Evolutionary conservation across 2,329 filamentous ascomycete genomes (phyloP).

Genomic region (Ceratocystis diversiconidia): DNA sequence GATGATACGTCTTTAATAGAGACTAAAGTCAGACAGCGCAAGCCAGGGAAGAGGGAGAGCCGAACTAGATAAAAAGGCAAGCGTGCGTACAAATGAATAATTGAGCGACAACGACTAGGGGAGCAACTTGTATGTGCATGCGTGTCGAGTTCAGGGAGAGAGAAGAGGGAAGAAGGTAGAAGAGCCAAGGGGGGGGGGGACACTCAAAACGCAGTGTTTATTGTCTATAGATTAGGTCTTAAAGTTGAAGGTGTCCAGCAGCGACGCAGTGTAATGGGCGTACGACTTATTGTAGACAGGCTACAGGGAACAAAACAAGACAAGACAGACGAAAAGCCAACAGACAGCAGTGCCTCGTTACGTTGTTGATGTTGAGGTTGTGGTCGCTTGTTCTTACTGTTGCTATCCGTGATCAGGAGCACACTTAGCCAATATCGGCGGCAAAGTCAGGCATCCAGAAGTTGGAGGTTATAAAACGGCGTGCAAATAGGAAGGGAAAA

Average conservation of each 20-base stretch:
- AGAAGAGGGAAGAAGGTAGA: not conserved
- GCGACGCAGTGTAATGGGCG: too few relatives aligned
- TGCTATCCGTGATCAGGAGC: not conserved
- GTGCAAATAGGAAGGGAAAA: not conserved
- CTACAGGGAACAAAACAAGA: not conserved
- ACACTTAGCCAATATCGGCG: not conserved
- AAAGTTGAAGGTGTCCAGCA: too few relatives aligned
- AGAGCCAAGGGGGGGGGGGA: not conserved
- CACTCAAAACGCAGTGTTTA: too few relatives aligned
- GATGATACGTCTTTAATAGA: constrained; percentile 6
- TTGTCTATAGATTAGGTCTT: too few relatives aligned
- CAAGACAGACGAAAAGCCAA: not conserved
- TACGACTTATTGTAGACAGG: not conserved
- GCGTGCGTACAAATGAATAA: too few relatives aligned
- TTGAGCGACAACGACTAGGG: too few relatives aligned
- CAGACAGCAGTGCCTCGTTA: too few relatives aligned
- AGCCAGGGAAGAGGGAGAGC: not conserved
- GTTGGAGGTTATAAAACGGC: not conserved
- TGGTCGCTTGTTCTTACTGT: not conserved
- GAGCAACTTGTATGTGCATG: too few relatives aligned
- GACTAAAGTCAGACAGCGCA: not conserved
- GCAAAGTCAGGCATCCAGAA: not conserved
- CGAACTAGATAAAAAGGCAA: not conserved
- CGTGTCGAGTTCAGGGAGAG: not conserved
- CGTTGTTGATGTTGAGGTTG: not conserved